These are phyloP conservation scores for Cryptosporidium baileyi DNA, from an alignment of 169 alveolate genomes.

Conservation along the genomic window DNA sequence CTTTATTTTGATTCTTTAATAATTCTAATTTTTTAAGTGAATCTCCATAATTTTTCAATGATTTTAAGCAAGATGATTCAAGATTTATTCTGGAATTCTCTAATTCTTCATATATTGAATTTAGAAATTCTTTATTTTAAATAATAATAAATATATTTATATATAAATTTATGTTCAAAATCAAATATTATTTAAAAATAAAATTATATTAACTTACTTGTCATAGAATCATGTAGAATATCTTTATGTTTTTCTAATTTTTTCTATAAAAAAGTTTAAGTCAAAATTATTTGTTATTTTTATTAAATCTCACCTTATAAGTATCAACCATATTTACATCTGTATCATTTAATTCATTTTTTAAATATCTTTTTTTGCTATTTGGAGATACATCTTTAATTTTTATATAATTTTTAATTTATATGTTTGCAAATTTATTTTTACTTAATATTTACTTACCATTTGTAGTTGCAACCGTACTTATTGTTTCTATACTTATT, in stretches of 20 bases:
- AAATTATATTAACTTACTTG: conserved; percentile 25
- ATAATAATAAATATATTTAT: not conserved
- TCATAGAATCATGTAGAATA: conserved; percentile 47
- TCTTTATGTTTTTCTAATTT: conserved; percentile 28
- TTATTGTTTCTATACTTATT: conserved; percentile 22
- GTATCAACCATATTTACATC: conserved; percentile 11
- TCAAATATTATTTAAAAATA: not conserved
- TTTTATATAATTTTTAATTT: not conserved
- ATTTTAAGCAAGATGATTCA: conserved; percentile 41
- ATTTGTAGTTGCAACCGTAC: not conserved
- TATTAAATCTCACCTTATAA: conserved; percentile 26
- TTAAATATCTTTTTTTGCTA: conserved; percentile 18
- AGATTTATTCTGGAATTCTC: conserved; percentile 60
- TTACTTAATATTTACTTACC: conserved; percentile 3
- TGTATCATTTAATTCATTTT: conserved; percentile 11
- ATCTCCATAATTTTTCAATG: conserved; percentile 41
- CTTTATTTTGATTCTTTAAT: conserved; percentile 37
- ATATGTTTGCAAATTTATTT: not conserved
- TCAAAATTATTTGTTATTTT: not conserved
- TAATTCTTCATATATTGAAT: conserved; percentile 50
- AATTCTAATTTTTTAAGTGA: conserved; percentile 28
- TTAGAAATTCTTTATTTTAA: conserved; percentile 8
- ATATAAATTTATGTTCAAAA: not conserved
- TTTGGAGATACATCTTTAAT: not conserved
- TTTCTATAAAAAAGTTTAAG: not conserved